phyloP scores from a whole-genome alignment of 306 rosid species.

The Castanea mollissima region DNA sequence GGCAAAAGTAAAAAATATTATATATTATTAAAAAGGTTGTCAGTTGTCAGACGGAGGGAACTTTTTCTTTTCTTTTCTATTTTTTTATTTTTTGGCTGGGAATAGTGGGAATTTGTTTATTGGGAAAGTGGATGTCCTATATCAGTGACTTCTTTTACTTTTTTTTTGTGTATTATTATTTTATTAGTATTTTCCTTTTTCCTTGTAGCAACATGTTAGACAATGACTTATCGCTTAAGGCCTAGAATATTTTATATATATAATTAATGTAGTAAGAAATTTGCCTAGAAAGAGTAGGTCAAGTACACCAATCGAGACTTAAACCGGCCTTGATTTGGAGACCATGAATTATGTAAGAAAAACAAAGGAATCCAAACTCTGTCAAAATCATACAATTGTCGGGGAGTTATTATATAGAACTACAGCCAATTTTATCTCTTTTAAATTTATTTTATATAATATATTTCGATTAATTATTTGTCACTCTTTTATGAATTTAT shows the following conservation, averaged over 20 bases:
- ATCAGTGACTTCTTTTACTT: conserved; percentile 1
- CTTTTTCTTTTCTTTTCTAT: background rate
- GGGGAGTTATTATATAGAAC: too few species aligned
- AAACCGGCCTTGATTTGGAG: too few species aligned
- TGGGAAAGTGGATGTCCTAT: conserved; percentile 23
- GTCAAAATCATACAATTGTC: too few species aligned
- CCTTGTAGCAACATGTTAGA: background rate
- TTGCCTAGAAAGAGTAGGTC: too few species aligned
- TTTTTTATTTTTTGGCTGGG: background rate
- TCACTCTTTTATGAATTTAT: too few species aligned
- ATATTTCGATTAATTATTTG: too few species aligned
- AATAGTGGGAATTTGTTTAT: background rate
- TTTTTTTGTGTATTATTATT: background rate
- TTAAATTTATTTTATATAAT: too few species aligned
- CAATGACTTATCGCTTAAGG: background rate
- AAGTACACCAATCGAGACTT: background rate
- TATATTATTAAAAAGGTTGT: background rate
- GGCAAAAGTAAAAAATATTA: background rate
- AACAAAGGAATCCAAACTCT: background rate
- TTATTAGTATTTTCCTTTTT: background rate
- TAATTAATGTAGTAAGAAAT: background rate
- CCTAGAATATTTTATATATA: background rate
- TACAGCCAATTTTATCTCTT: too few species aligned
- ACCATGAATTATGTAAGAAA: background rate
- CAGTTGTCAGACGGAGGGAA: conserved; percentile 19